phyloP scores from a whole-genome alignment of 768 basidiomycete species.

The Lactarius tabidus region DNA sequence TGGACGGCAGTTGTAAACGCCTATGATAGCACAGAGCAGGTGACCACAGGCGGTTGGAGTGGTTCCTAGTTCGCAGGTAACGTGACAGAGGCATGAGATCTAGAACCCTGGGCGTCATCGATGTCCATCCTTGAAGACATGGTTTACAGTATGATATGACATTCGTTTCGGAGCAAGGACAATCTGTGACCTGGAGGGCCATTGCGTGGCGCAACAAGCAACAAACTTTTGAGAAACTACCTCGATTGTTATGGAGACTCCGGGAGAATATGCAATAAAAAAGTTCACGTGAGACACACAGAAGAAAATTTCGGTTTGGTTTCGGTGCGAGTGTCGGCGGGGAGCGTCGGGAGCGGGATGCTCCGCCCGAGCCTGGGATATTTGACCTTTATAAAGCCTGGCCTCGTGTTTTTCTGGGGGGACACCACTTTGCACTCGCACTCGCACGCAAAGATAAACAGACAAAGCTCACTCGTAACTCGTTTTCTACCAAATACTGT shows the following conservation, averaged over 20 bases:
- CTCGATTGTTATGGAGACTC: not conserved
- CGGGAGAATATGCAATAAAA: not conserved
- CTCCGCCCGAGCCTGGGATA: conserved; percentile 1
- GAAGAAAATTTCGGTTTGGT: not conserved
- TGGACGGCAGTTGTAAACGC: not conserved
- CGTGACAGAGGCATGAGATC: not conserved
- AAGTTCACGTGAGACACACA: no score
- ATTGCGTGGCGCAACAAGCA: not conserved
- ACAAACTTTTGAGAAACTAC: not conserved
- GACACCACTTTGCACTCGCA: not conserved
- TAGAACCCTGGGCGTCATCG: not conserved
- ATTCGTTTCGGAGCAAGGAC: not conserved
- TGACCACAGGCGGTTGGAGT: not conserved
- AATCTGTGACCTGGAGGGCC: not conserved
- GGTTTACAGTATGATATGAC: not conserved
- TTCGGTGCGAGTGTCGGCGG: not conserved
- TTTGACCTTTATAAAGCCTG: not conserved
- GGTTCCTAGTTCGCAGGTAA: not conserved
- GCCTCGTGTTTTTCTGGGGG: not conserved
- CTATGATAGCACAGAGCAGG: not conserved
- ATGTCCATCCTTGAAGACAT: not conserved
- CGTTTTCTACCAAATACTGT: not conserved
- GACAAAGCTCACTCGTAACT: not conserved
- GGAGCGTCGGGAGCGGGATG: not conserved
- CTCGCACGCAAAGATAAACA: not conserved